phyloP scores from a whole-genome alignment of 164 flowering plant species.

The Warburgia ugandensis region DNA sequence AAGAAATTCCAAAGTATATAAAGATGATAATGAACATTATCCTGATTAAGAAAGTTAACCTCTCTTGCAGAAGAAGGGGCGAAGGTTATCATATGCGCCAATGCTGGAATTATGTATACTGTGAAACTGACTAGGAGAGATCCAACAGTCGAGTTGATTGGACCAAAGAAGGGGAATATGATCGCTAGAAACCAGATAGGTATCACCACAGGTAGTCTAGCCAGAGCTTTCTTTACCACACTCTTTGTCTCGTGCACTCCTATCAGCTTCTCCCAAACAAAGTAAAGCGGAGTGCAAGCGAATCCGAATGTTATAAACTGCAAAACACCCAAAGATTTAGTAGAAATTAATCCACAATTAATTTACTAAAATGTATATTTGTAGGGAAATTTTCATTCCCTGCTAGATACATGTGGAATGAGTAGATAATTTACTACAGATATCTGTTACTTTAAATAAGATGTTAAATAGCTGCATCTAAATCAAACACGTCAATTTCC shows the following conservation, averaged over 20 bases:
- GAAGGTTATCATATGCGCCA: conserved; percentile 28
- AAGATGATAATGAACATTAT: background rate
- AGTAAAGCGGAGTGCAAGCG: conserved; percentile 77
- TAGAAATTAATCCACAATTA: background rate
- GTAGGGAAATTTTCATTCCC: no score
- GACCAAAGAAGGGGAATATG: conserved; percentile 30
- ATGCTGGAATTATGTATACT: conserved; percentile 26
- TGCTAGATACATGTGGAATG: no score
- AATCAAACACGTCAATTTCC: background rate
- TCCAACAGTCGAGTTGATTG: conserved; percentile 30
- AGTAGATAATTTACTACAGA: no score
- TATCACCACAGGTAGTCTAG: conserved; percentile 66
- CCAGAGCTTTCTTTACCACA: conserved; percentile 42
- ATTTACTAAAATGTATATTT: no score
- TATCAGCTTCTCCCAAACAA: conserved; percentile 76
- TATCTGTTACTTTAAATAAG: no score
- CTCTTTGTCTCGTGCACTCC: conserved; percentile 72
- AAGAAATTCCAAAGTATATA: background rate
- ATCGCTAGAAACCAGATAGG: conserved; percentile 39
- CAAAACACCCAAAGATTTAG: background rate
- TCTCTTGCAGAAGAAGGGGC: conserved; percentile 26
- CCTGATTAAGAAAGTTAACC: conserved; percentile 10
- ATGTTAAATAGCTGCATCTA: no score
- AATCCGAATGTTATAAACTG: conserved; percentile 83
- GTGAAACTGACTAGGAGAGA: conserved; percentile 32